Percentiles rank a stretch among this genome's conserved stretches.
Evolutionary conservation across 345 rosid species (phyloP).

Genomic region (Alliaria petiolata): DNA sequence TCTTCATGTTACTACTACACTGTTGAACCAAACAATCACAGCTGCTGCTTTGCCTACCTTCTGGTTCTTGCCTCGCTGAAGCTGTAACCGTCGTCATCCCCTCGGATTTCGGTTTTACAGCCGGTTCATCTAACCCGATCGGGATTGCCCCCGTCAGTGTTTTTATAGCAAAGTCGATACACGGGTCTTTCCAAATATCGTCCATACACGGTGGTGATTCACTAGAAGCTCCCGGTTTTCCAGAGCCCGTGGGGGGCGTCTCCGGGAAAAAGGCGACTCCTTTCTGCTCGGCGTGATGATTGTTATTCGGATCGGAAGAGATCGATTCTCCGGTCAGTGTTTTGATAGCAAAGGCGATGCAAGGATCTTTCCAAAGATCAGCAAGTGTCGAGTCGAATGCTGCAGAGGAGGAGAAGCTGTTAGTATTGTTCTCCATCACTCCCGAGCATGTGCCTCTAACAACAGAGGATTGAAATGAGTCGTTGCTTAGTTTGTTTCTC

Average conservation of each 20-base stretch:
- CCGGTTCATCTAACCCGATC: conserved; percentile 36
- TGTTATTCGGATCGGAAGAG: conserved; percentile 36
- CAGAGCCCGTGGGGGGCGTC: conserved; percentile 17
- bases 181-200: conserved; percentile 76
- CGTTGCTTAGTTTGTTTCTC: neutral
- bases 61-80: neutral
- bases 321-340: conserved; percentile 67
- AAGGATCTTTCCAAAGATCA: conserved; percentile 86
- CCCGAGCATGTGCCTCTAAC: conserved; percentile 14
- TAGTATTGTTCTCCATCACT: conserved; percentile 24
- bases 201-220: conserved; percentile 38
- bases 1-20: conserved; percentile 17
- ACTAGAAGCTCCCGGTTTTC: conserved; percentile 26
- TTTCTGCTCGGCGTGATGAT: conserved; percentile 11
- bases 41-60: neutral
- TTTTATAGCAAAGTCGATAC: conserved; percentile 92
- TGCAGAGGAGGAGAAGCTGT: conserved; percentile 28
- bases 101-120: neutral
- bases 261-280: conserved; percentile 8
- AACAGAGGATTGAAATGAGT: neutral
- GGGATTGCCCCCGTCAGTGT: conserved; percentile 84
- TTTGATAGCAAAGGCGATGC: conserved; percentile 95
- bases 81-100: neutral
- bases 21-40: conserved; percentile 10
- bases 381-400: conserved; percentile 51